Conservation (phyloP, 306 rosid genomes). For the Pueraria montana region DNA sequence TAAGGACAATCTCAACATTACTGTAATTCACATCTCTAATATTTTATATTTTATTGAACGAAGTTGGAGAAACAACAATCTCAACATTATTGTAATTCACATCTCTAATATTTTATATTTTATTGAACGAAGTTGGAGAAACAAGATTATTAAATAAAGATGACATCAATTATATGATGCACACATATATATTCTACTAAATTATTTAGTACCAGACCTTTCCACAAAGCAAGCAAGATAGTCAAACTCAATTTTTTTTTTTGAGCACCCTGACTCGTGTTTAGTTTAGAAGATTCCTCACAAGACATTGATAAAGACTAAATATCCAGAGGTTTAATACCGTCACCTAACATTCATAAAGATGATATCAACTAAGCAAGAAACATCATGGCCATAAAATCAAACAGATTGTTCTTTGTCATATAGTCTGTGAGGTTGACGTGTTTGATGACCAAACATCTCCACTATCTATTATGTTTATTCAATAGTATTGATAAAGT, state of each 20-base stretch:
- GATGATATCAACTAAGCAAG: slow-evolving; percentile 20
- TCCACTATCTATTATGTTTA: neutral
- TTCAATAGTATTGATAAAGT: neutral
- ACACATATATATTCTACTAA: neutral
- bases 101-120: neutral
- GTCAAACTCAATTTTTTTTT: neutral
- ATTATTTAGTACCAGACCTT: neutral
- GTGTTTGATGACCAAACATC: slow-evolving; percentile 20
- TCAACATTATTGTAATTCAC: neutral
- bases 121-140: neutral
- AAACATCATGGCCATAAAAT: slow-evolving; percentile 6
- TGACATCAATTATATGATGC: neutral
- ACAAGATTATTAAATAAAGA: slow-evolving; percentile 2
- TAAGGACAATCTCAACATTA: slow-evolving; percentile 12
- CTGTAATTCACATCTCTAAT: neutral
- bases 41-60: neutral
- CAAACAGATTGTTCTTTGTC: neutral
- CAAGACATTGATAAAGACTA: neutral
- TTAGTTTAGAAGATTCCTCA: slow-evolving; percentile 2
- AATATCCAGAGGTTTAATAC: slow-evolving; percentile 27
- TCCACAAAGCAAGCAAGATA: neutral
- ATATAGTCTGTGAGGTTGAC: neutral
- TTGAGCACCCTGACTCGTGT: neutral
- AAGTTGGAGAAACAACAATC: neutral
- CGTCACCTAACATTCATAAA: slow-evolving; percentile 26